A percentile compares a stretch with the other conserved stretches of the same genome.
Conservation (phyloP, 345 rosid species). For the Diplotaxis tenuifolia region DNA sequence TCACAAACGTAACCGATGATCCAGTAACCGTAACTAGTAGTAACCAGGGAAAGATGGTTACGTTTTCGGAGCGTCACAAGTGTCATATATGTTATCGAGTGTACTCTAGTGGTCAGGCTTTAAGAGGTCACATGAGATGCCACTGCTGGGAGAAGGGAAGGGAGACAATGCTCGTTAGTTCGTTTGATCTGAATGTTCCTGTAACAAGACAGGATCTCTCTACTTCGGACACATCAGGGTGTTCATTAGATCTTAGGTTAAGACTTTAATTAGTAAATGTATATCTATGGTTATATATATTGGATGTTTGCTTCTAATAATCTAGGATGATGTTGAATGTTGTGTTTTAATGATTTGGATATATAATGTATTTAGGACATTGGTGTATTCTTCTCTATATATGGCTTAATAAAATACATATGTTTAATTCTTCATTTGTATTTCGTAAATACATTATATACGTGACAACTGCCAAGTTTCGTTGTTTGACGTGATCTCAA, state of each 20-base stretch:
- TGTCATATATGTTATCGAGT: slow-evolving; percentile 62
- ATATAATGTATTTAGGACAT: slow-evolving; percentile 2
- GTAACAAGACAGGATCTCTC: slow-evolving; percentile 48
- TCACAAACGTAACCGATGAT: slow-evolving; percentile 41
- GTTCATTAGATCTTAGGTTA: slow-evolving; percentile 72
- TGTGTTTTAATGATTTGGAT: slow-evolving; percentile 16
- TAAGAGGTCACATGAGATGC: slow-evolving; percentile 78
- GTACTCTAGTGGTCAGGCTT: slow-evolving; percentile 70
- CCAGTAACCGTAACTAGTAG: slow-evolving; percentile 24
- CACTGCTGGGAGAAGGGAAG: slow-evolving; percentile 71
- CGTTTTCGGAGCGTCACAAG: slow-evolving; percentile 46
- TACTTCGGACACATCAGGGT: slow-evolving; percentile 42
- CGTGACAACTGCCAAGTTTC: background rate
- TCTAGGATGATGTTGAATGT: slow-evolving; percentile 7
- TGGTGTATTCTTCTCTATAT: slow-evolving; percentile 11
- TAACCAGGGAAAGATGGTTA: slow-evolving; percentile 24
- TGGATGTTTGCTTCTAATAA: slow-evolving; percentile 8
- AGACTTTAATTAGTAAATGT: slow-evolving; percentile 42
- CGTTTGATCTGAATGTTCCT: slow-evolving; percentile 68
- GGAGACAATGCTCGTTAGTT: slow-evolving; percentile 35
- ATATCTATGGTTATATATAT: background rate
- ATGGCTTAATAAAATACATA: slow-evolving; percentile 14
- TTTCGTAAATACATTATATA: too few species aligned
- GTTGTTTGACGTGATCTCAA: slow-evolving; percentile 19
- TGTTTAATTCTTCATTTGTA: background rate